phyloP scores from a whole-genome alignment of 768 basidiomycete species.

The Trametopsis cervina region DNA sequence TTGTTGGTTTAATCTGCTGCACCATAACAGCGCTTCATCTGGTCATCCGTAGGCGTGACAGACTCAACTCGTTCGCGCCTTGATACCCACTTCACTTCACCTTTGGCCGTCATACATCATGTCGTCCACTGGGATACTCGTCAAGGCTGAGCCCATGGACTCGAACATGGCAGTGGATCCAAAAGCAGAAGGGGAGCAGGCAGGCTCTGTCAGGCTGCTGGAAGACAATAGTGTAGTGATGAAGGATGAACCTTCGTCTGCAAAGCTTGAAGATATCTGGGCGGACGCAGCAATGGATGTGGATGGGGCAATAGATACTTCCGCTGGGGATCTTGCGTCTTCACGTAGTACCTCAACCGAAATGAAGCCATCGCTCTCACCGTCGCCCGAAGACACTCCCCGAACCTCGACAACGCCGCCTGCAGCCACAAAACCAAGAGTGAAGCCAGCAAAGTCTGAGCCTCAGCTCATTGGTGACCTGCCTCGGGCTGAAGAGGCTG shows the following conservation, averaged over 20 bases:
- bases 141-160: not conserved
- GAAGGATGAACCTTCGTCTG: slow-evolving; percentile 5
- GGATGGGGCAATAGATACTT: slow-evolving; percentile 10
- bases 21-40: slow-evolving; percentile 6
- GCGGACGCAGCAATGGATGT: slow-evolving; percentile 1
- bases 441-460: slow-evolving; percentile 26
- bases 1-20: slow-evolving; percentile 7
- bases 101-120: not conserved
- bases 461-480: slow-evolving; percentile 78
- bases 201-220: slow-evolving; percentile 5
- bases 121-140: not conserved
- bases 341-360: slow-evolving; percentile 18
- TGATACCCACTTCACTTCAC: slow-evolving; percentile 1
- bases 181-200: not conserved
- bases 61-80: not conserved
- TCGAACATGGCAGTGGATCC: not conserved
- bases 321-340: slow-evolving; percentile 1
- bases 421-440: slow-evolving; percentile 22
- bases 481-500: slow-evolving; percentile 68
- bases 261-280: not conserved
- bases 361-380: slow-evolving; percentile 12
- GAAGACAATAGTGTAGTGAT: slow-evolving; percentile 12
- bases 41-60: slow-evolving; percentile 1
- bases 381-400: slow-evolving; percentile 25
- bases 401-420: slow-evolving; percentile 29